phyloP scores from a whole-genome alignment of 1,284 basidiomycete species.

The Cryptococcus neoformans region DNA sequence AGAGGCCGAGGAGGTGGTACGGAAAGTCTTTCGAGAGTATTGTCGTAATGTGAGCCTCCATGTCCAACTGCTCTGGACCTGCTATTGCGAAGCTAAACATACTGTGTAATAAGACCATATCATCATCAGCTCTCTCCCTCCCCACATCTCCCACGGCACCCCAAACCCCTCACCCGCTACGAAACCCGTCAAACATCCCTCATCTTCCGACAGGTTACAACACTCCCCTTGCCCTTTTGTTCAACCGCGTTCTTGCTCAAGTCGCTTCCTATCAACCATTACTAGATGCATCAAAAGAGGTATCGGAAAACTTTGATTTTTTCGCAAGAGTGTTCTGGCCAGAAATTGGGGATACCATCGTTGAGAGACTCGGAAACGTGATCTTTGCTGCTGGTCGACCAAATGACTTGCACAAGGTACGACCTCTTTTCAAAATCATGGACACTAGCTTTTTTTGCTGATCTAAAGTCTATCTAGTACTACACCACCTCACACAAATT shows the following conservation, averaged over 20 bases:
- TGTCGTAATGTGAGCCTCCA: constrained; percentile 62
- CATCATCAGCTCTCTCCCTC: constrained; percentile 18
- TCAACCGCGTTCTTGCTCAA: constrained; percentile 78
- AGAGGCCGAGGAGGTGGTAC: constrained; percentile 79
- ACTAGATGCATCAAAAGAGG: constrained; percentile 68
- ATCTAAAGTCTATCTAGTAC: constrained; percentile 55
- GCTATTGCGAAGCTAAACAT: not conserved
- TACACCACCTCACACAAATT: constrained; percentile 81
- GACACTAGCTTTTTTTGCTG: not conserved
- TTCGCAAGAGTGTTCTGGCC: constrained; percentile 85
- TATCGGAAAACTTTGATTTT: constrained; percentile 64
- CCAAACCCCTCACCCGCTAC: constrained; percentile 18
- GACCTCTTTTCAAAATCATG: constrained; percentile 16
- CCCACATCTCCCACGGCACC: constrained; percentile 26
- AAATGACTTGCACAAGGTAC: constrained; percentile 80
- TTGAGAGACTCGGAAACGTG: constrained; percentile 73
- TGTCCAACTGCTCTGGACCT: not conserved
- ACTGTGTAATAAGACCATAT: constrained; percentile 27
- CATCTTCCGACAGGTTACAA: constrained; percentile 8
- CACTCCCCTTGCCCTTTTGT: constrained; percentile 61
- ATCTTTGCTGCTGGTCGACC: constrained; percentile 91
- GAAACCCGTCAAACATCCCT: constrained; percentile 15
- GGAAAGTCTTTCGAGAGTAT: constrained; percentile 65
- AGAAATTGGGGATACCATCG: constrained; percentile 71
- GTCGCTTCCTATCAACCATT: constrained; percentile 66